Percentiles rank a stretch among this genome's conserved stretches.
Evolutionary conservation across 345 rosid species (phyloP).

Genomic region (Cochlearia excelsa): DNA sequence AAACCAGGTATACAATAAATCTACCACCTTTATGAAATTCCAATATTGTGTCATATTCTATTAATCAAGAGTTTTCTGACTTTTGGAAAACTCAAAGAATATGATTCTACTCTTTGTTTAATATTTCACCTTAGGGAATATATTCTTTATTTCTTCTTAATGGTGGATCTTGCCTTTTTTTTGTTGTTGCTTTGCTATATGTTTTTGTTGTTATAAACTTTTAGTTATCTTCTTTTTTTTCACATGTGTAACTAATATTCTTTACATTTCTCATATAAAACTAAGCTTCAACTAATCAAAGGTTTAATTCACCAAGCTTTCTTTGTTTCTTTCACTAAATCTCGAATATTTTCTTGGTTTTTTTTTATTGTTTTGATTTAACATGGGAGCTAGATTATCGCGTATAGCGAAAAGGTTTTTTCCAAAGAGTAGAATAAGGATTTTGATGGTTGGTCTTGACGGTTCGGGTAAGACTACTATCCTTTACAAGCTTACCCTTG

Average conservation of each 20-base stretch:
- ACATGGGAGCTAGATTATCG: slow-evolving; percentile 47
- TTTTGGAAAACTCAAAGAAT: too few species aligned
- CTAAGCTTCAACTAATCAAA: neutral
- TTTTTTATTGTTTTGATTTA: neutral
- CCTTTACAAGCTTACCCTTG: slow-evolving; percentile 67
- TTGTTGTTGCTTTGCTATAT: slow-evolving; percentile 9
- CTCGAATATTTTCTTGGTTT: neutral
- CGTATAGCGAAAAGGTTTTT: slow-evolving; percentile 48
- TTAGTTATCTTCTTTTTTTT: neutral
- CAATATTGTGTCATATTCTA: too few species aligned
- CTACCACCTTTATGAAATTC: too few species aligned
- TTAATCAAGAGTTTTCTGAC: too few species aligned
- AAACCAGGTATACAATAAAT: too few species aligned
- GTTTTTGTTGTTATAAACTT: slow-evolving; percentile 8
- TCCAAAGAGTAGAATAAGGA: slow-evolving; percentile 36
- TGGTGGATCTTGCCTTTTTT: slow-evolving; percentile 9
- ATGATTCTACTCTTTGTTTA: neutral
- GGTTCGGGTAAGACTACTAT: slow-evolving; percentile 71
- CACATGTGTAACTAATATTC: slow-evolving; percentile 6
- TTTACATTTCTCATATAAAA: slow-evolving; percentile 19
- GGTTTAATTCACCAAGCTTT: neutral
- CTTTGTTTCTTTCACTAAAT: slow-evolving; percentile 7
- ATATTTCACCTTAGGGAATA: slow-evolving; percentile 19
- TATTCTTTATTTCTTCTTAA: slow-evolving; percentile 17
- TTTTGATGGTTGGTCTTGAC: slow-evolving; percentile 74